phyloP scores from a whole-genome alignment of 345 rosid genomes.

The Orychophragmus violaceus region DNA sequence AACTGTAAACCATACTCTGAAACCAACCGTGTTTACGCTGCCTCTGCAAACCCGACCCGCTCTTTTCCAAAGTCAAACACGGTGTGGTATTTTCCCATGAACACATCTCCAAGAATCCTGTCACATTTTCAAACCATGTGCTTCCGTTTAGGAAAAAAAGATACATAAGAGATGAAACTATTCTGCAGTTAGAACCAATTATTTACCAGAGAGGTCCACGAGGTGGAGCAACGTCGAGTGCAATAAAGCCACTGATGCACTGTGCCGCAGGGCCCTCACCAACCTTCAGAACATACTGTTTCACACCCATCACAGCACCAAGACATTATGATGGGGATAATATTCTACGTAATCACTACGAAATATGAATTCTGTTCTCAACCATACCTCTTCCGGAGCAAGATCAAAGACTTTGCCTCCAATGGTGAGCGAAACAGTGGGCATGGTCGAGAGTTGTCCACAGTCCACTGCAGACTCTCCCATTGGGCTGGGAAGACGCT shows the following conservation, averaged over 20 bases:
- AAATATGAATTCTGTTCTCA: neutral
- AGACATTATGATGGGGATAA: neutral
- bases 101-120: constrained; percentile 92
- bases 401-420: constrained; percentile 68
- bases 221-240: constrained; percentile 78
- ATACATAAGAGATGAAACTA: neutral
- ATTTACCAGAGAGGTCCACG: constrained; percentile 91
- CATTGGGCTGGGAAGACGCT: constrained; percentile 73
- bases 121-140: constrained; percentile 10
- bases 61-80: constrained; percentile 72
- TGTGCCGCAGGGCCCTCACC: constrained; percentile 69
- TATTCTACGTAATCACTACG: neutral
- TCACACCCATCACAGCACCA: constrained; percentile 10
- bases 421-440: constrained; percentile 71
- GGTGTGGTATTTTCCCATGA: constrained; percentile 93
- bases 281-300: constrained; percentile 85
- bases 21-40: constrained; percentile 38
- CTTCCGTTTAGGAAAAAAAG: neutral
- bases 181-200: neutral
- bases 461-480: constrained; percentile 90
- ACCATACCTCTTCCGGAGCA: constrained; percentile 56
- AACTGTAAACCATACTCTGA: neutral
- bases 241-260: constrained; percentile 89
- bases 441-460: constrained; percentile 60
- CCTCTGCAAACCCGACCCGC: constrained; percentile 87